A percentile compares a stretch with the other conserved stretches of the same genome.
These are phyloP conservation scores for Aureobasidium sp. DNA, from an alignment of 2,329 filamentous ascomycete species.

Conservation along the genomic window DNA sequence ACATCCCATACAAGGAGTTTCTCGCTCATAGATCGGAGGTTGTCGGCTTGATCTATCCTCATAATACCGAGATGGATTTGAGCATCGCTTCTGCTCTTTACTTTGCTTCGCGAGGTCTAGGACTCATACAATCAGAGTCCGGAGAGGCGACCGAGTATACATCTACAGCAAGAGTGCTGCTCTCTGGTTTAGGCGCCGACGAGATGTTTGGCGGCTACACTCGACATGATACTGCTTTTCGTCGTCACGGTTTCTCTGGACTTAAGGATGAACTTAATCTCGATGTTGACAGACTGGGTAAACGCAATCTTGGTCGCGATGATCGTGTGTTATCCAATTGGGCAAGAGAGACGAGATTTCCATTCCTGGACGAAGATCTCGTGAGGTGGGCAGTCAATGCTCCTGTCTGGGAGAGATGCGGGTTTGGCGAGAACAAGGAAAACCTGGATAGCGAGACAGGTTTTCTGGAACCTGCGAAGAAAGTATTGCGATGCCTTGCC, in stretches of 20 bases:
- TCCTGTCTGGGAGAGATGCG: slow-evolving; percentile 80
- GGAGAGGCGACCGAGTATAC: slow-evolving; percentile 40
- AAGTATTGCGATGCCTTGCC: slow-evolving; percentile 69
- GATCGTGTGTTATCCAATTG: slow-evolving; percentile 87
- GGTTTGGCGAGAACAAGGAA: slow-evolving; percentile 49
- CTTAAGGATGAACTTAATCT: slow-evolving; percentile 76
- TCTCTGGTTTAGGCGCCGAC: slow-evolving; percentile 91
- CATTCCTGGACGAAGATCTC: slow-evolving; percentile 80
- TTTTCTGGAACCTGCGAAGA: slow-evolving; percentile 68
- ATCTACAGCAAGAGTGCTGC: slow-evolving; percentile 70
- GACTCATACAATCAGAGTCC: slow-evolving; percentile 27
- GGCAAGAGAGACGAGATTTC: slow-evolving; percentile 82
- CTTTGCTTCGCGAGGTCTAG: slow-evolving; percentile 76
- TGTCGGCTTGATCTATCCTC: slow-evolving; percentile 74
- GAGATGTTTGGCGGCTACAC: slow-evolving; percentile 93
- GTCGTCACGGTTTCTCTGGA: slow-evolving; percentile 58
- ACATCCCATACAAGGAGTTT: slow-evolving; percentile 74
- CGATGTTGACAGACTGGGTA: slow-evolving; percentile 77
- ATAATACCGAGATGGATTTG: slow-evolving; percentile 98
- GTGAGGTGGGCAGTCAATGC: slow-evolving; percentile 70
- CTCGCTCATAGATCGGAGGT: slow-evolving; percentile 61
- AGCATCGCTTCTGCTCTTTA: slow-evolving; percentile 93
- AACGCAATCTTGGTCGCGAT: slow-evolving; percentile 90
- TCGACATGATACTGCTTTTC: slow-evolving; percentile 72
- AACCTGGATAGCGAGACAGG: slow-evolving; percentile 21